A percentile compares a stretch with the other conserved stretches of the same genome.
phyloP scores from a whole-genome alignment of 2,329 filamentous ascomycete species.

The Aspergillus udagawae region DNA sequence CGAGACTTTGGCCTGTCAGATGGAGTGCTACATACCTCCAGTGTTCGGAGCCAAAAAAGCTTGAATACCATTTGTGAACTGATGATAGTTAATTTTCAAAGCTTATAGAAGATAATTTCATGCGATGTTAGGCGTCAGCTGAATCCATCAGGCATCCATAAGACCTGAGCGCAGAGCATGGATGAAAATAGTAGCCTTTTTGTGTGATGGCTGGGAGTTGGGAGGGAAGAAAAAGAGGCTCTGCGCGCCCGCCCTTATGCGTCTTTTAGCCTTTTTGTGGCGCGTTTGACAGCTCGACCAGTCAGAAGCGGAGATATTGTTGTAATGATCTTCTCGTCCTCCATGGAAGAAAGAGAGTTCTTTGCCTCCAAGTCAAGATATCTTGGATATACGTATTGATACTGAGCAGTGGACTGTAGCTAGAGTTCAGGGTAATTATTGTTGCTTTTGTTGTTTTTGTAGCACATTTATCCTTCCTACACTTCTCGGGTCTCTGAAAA shows the following conservation, averaged over 20 bases:
- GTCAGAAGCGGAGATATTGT: background rate
- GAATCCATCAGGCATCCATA: background rate
- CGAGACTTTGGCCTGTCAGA: background rate
- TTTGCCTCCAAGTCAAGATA: background rate
- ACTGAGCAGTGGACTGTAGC: too few relatives aligned
- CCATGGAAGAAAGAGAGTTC: background rate
- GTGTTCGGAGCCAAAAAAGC: slow-evolving; percentile 25
- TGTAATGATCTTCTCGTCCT: background rate
- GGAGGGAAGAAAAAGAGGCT: background rate
- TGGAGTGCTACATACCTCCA: slow-evolving; percentile 31
- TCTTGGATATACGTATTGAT: background rate
- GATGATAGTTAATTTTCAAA: background rate
- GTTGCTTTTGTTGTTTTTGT: background rate
- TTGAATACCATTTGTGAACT: slow-evolving; percentile 22
- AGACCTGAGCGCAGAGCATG: background rate
- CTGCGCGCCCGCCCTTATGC: background rate
- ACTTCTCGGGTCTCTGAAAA: background rate
- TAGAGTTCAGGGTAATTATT: background rate
- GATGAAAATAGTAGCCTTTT: background rate
- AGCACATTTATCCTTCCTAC: background rate
- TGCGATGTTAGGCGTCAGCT: background rate
- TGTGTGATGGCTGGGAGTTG: background rate
- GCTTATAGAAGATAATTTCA: background rate
- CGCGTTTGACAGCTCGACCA: background rate
- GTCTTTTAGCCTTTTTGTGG: background rate